phyloP scores from a whole-genome alignment of 225 moss, liverwort and hornwort genomes.

The Polytrichum formosum region DNA sequence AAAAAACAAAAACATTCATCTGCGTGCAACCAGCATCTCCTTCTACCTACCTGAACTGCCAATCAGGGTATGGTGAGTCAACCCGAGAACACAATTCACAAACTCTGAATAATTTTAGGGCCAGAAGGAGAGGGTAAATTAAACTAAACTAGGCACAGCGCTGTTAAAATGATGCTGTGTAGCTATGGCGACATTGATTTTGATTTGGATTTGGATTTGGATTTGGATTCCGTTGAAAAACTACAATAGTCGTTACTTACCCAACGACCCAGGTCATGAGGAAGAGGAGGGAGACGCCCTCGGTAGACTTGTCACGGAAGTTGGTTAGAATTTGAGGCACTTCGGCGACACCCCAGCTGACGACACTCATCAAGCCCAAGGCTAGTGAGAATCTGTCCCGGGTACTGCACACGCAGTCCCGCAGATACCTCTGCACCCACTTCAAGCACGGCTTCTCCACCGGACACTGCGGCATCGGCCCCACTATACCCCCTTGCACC shows the following conservation, averaged over 20 bases:
- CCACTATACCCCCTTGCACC: conserved; percentile 9
- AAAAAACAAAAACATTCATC: no score
- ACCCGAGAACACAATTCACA: no score
- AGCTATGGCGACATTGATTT: no score
- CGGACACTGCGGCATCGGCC: conserved; percentile 31
- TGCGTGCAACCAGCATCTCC: no score
- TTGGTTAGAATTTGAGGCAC: conserved; percentile 94
- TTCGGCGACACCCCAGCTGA: conserved; percentile 88
- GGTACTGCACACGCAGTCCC: conserved; percentile 82
- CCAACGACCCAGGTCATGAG: conserved; percentile 96
- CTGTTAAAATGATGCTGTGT: no score
- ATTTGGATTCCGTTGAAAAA: no score
- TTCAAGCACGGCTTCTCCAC: conserved; percentile 50
- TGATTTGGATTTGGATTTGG: no score
- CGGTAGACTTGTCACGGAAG: conserved; percentile 74
- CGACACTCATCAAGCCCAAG: conserved; percentile 71
- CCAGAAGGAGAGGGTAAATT: no score
- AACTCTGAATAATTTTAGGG: no score
- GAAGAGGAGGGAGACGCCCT: conserved; percentile 84
- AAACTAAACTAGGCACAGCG: no score
- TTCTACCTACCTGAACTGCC: no score
- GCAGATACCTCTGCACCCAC: conserved; percentile 77
- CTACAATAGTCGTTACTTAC: conserved; percentile 12
- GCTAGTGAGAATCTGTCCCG: conserved; percentile 57
- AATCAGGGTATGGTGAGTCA: no score